Evolutionary conservation across 495 filamentous ascomycete species (phyloP).

Genomic region (Penicillium psychrofluorescens): DNA sequence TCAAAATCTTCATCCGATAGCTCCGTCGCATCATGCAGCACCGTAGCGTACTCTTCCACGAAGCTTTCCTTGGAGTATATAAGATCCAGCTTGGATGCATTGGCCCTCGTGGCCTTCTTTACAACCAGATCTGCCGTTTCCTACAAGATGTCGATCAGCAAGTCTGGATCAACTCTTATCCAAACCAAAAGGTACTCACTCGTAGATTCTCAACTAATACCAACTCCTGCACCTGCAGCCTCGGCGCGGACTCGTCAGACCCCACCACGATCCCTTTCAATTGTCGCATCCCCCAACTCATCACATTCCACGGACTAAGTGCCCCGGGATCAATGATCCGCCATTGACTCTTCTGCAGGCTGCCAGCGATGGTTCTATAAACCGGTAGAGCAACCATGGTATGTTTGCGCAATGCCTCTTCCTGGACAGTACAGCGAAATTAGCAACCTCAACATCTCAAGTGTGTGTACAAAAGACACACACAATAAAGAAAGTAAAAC

Average conservation of each 20-base stretch:
- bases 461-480: no score
- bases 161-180: background rate
- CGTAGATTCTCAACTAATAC: slow-evolving; percentile 49
- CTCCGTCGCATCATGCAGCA: slow-evolving; percentile 42
- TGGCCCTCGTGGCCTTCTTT: slow-evolving; percentile 33
- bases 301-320: slow-evolving; percentile 50
- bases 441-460: no score
- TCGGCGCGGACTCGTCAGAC: slow-evolving; percentile 23
- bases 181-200: slow-evolving; percentile 18
- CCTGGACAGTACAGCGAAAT: slow-evolving; percentile 17
- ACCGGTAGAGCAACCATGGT: slow-evolving; percentile 60
- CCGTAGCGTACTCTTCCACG: slow-evolving; percentile 44
- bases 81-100: slow-evolving; percentile 47
- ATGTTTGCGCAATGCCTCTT: slow-evolving; percentile 61
- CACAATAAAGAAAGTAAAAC: background rate
- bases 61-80: slow-evolving; percentile 64
- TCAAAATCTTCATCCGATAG: slow-evolving; percentile 61
- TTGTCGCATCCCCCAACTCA: slow-evolving; percentile 70
- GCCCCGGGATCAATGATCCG: slow-evolving; percentile 43
- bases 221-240: slow-evolving; percentile 33
- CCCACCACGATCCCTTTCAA: slow-evolving; percentile 54
- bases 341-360: slow-evolving; percentile 44
- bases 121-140: slow-evolving; percentile 37
- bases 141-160: slow-evolving; percentile 10
- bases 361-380: slow-evolving; percentile 54